Evolutionary conservation across 495 filamentous ascomycete genomes (phyloP), one percentile per base, ranked within the genome.

Genomic region (Penicillium manginii): DNA sequence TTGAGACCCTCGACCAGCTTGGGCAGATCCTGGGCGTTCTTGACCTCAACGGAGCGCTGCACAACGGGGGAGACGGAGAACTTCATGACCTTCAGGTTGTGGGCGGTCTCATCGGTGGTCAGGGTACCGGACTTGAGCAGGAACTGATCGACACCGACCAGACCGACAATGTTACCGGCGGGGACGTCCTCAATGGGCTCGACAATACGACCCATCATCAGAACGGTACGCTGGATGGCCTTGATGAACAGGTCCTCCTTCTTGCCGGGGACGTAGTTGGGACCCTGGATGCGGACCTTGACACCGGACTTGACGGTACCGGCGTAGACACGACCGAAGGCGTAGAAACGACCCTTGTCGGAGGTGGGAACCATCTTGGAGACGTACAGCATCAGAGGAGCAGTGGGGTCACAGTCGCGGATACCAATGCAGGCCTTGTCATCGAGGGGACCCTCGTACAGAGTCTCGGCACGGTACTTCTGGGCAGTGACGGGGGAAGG

Each of bases 1-100:
- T 99, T 99, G 61, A 99, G 91, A 89, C 94, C 94, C 85, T 99
- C 94, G 70, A 99, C 94, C 40, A 99, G 87, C 89, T 99, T 99
- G 78, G 94, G 94, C 60, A 99, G 86, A 86, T 99, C 94, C 78
- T 93, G 91, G 78, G 96, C 96, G 80, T 99, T 99, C 91, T 97
- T 98, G 83, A 97, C 94, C 81, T 98, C 92, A 66, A 99, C 94
- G 76, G 96, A 96, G 64, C 94, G 93, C 80, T 87, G 94, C 65
- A 99, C 96, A 79, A 99, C 94, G 73, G 94, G 94, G 40, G 94
- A 98, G 73, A 99, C 94, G 69, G 94, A 99, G 90, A 99, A 99
- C 83, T 96, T 97, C 94, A 99, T 99, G 80, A 99, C 94, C 88
- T 98, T 99, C 65, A 99, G 80, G 86, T 99, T 99, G 89, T 99